Percentiles rank a stretch among this genome's conserved stretches.
Conservation (phyloP, 2,329 filamentous ascomycete genomes). For the Ambrosiella cleistominuta region DNA sequence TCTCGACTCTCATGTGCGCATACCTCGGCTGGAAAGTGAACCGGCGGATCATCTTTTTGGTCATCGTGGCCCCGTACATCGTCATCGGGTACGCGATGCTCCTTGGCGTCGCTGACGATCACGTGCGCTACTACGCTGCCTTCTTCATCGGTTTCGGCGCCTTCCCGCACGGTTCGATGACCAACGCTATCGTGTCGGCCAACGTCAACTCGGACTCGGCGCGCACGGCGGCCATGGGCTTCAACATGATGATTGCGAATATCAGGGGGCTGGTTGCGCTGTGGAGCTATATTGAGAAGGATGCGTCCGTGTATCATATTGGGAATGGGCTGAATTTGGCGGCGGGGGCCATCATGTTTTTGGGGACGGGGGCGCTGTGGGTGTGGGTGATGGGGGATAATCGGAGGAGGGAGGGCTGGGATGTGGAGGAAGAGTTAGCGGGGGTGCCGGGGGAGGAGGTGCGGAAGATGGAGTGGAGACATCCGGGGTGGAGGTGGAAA, state of each 20-base stretch:
- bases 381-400: constrained; percentile 49
- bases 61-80: constrained; percentile 35
- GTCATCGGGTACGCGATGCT: constrained; percentile 50
- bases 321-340: constrained; percentile 56
- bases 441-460: constrained; percentile 37
- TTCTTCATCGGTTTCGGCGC: constrained; percentile 45
- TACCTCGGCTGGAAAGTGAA: constrained; percentile 40
- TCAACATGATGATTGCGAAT: constrained; percentile 44
- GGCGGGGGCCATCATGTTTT: constrained; percentile 36
- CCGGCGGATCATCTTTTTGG: constrained; percentile 36
- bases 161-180: constrained; percentile 42
- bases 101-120: constrained; percentile 28
- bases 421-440: constrained; percentile 38
- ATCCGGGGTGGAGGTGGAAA: constrained; percentile 45
- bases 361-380: constrained; percentile 31
- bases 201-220: constrained; percentile 51
- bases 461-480: constrained; percentile 47
- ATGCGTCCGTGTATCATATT: constrained; percentile 47
- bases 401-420: constrained; percentile 33
- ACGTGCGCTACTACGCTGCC: constrained; percentile 42
- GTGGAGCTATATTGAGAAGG: constrained; percentile 45
- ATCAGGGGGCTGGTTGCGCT: constrained; percentile 44
- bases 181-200: constrained; percentile 43
- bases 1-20: constrained; percentile 40
- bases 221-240: constrained; percentile 36